phyloP scores from a whole-genome alignment of 176 grass and related monocot species.

The Lolium perenne region DNA sequence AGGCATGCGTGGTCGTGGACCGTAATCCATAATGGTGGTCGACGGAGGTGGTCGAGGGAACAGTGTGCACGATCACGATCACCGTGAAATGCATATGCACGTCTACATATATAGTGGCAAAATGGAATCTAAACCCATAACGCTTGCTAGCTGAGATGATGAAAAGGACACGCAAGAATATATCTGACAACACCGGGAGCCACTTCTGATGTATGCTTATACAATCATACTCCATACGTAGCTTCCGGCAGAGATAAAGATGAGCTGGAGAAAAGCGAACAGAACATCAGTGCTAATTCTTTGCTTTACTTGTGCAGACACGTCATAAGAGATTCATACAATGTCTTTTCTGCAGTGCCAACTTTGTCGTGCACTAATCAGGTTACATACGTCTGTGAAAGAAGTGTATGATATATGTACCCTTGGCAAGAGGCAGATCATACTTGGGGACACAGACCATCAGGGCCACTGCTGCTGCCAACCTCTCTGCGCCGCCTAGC shows the following conservation, averaged over 20 bases:
- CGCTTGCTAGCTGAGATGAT: neutral
- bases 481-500: conserved; percentile 53
- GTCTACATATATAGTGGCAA: neutral
- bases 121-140: neutral
- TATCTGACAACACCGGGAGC: neutral
- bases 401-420: neutral
- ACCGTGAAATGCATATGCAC: neutral
- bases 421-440: neutral
- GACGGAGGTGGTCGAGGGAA: neutral
- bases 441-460: conserved; percentile 52
- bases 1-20: neutral
- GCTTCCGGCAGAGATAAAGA: conserved; percentile 36
- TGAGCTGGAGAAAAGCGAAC: neutral
- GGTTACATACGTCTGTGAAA: too few relatives aligned
- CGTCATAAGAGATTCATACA: neutral
- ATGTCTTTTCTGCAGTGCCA: neutral
- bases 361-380: too few relatives aligned
- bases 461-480: conserved; percentile 15
- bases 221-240: neutral
- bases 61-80: neutral
- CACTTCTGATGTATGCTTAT: neutral
- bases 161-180: conserved; percentile 44
- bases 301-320: conserved; percentile 53
- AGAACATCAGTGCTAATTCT: conserved; percentile 30
- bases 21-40: neutral